Evolutionary conservation across 2,329 filamentous ascomycete genomes (phyloP).

Genomic region (Epichloe uncinata): DNA sequence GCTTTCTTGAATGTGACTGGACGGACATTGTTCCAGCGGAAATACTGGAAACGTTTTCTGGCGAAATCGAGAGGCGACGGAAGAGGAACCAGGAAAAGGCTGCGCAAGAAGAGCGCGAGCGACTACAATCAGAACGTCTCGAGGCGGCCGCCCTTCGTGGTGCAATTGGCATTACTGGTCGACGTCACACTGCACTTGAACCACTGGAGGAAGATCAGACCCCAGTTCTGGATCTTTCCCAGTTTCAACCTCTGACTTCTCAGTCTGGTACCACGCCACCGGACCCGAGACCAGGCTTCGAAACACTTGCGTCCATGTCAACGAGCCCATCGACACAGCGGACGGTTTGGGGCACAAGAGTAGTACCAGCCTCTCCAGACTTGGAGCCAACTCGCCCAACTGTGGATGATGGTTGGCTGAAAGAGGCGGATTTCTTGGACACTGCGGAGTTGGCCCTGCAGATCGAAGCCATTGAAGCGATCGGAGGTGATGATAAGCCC

Average conservation of each 20-base stretch:
- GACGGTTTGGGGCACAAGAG: conserved; percentile 88
- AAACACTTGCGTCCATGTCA: conserved; percentile 60
- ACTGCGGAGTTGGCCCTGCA: conserved; percentile 46
- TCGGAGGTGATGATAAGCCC: conserved; percentile 15
- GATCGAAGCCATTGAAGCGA: conserved; percentile 39
- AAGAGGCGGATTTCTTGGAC: conserved; percentile 61
- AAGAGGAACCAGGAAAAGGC: conserved; percentile 75
- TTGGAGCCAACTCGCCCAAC: conserved; percentile 24
- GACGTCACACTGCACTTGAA: conserved; percentile 20
- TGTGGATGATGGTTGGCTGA: conserved; percentile 70
- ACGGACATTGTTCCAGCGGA: conserved; percentile 71
- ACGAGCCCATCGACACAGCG: conserved; percentile 63
- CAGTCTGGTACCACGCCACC: conserved; percentile 39
- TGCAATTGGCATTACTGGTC: conserved; percentile 21
- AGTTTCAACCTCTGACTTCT: conserved; percentile 50
- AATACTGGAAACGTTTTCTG: conserved; percentile 60
- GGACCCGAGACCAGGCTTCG: conserved; percentile 47
- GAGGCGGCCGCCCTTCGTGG: conserved; percentile 57
- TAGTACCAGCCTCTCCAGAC: conserved; percentile 47
- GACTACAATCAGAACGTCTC: conserved; percentile 65
- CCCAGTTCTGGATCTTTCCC: conserved; percentile 37
- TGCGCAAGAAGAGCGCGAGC: conserved; percentile 72
- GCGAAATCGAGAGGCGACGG: conserved; percentile 62
- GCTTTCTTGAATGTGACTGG: conserved; percentile 90
- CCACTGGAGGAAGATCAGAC: conserved; percentile 23